Evolutionary conservation across 495 filamentous ascomycete genomes (phyloP).

Genomic region (Umbilicaria muhlenbergii): DNA sequence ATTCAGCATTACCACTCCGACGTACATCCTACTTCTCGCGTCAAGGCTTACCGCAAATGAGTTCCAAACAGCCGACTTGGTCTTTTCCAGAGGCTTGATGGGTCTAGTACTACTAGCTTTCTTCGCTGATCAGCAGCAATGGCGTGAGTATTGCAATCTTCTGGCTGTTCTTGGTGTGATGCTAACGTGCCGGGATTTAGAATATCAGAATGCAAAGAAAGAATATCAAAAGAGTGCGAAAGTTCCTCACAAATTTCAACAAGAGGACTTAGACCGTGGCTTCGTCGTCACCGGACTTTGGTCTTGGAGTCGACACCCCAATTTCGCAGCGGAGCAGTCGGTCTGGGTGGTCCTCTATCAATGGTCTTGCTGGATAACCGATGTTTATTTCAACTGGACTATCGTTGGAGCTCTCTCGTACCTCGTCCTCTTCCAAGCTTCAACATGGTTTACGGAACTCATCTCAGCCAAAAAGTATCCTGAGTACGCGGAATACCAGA

Average conservation of each 20-base stretch:
- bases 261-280: constrained; percentile 76
- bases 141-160: constrained; percentile 36
- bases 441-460: constrained; percentile 70
- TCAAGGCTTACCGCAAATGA: constrained; percentile 23
- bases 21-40: constrained; percentile 60
- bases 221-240: constrained; percentile 56
- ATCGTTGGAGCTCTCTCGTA: constrained; percentile 53
- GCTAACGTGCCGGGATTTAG: constrained; percentile 10
- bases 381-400: constrained; percentile 63
- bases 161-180: not conserved
- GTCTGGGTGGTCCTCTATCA: constrained; percentile 80
- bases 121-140: constrained; percentile 87
- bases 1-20: constrained; percentile 59
- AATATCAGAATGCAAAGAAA: constrained; percentile 68
- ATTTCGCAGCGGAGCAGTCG: constrained; percentile 83
- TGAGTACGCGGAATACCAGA: constrained; percentile 77
- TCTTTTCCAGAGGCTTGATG: constrained; percentile 52
- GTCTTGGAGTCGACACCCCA: constrained; percentile 78
- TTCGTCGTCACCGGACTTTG: constrained; percentile 79
- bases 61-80: constrained; percentile 43
- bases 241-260: constrained; percentile 37
- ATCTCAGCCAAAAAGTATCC: constrained; percentile 72
- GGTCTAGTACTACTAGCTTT: constrained; percentile 57
- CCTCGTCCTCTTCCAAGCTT: constrained; percentile 72
- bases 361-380: constrained; percentile 65